These are phyloP conservation scores for Inga laurina DNA, from an alignment of 306 rosid genomes.

Conservation along the genomic window DNA sequence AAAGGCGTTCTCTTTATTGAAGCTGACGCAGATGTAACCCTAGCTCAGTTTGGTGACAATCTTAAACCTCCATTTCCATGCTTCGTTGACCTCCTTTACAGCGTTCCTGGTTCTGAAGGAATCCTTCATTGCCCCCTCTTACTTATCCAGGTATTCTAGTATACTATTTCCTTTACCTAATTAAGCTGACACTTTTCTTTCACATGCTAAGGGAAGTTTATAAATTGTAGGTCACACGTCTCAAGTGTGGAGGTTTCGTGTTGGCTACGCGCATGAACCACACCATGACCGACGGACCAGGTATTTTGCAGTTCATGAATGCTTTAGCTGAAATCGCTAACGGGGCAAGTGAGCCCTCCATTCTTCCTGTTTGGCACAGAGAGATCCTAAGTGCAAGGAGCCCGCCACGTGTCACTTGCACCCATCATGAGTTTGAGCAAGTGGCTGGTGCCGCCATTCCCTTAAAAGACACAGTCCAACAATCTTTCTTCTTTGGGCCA, in stretches of 20 bases:
- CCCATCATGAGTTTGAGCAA: constrained; percentile 29
- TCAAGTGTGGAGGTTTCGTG: constrained; percentile 45
- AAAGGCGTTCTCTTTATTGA: constrained; percentile 51
- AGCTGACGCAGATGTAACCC: constrained; percentile 49
- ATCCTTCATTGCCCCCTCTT: constrained; percentile 39
- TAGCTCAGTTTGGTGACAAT: constrained; percentile 36
- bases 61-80: constrained; percentile 49
- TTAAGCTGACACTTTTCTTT: too few relatives aligned
- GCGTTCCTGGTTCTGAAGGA: constrained; percentile 43
- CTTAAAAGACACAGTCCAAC: not conserved
- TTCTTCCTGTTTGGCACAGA: constrained; percentile 39
- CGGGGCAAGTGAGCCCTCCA: constrained; percentile 33
- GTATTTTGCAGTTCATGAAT: constrained; percentile 26
- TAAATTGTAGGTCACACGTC: constrained; percentile 32
- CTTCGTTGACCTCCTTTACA: constrained; percentile 40
- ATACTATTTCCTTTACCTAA: not conserved
- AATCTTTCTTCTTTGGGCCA: constrained; percentile 35
- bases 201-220: not conserved
- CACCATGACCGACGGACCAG: constrained; percentile 22
- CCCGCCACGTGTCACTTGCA: constrained; percentile 34
- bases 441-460: not conserved
- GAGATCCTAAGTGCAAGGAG: constrained; percentile 37
- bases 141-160: constrained; percentile 41
- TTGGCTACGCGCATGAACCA: not conserved
- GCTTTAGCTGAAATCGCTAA: constrained; percentile 26